Evolutionary conservation across 371 early-diverging fungal genomes (phyloP).

Genomic region (Batkoa obscura): DNA sequence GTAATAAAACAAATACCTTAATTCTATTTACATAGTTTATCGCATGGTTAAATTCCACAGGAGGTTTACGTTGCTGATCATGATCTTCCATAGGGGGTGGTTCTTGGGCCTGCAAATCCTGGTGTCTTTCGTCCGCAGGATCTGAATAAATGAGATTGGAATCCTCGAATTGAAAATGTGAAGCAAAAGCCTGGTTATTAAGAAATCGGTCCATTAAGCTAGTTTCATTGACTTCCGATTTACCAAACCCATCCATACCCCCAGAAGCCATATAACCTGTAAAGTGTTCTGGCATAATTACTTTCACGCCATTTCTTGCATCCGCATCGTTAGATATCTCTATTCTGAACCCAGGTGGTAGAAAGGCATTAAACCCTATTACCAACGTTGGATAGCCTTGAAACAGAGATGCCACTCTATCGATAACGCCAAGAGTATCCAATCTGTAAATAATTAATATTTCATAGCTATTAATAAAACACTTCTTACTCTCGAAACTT

Average conservation of each 20-base stretch:
- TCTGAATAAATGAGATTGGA: constrained; percentile 8
- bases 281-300: constrained; percentile 54
- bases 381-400: constrained; percentile 82
- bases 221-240: constrained; percentile 1
- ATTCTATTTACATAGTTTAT: constrained; percentile 92
- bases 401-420: constrained; percentile 88
- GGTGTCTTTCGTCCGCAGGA: background rate
- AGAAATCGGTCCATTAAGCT: constrained; percentile 2
- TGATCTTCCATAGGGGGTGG: constrained; percentile 13
- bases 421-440: constrained; percentile 96
- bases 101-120: constrained; percentile 2
- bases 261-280: background rate
- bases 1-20: constrained; percentile 38
- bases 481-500: constrained; percentile 85
- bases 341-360: constrained; percentile 92
- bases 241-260: constrained; percentile 1
- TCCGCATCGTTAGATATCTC: constrained; percentile 58
- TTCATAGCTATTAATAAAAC: background rate
- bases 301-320: constrained; percentile 50
- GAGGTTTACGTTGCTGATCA: constrained; percentile 18
- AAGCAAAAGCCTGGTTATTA: background rate
- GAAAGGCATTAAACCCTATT: constrained; percentile 96
- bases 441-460: constrained; percentile 30
- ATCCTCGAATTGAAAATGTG: constrained; percentile 7
- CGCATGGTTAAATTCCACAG: constrained; percentile 82